phyloP scores from a whole-genome alignment of 805 yeast species.

The Candida ficus region DNA sequence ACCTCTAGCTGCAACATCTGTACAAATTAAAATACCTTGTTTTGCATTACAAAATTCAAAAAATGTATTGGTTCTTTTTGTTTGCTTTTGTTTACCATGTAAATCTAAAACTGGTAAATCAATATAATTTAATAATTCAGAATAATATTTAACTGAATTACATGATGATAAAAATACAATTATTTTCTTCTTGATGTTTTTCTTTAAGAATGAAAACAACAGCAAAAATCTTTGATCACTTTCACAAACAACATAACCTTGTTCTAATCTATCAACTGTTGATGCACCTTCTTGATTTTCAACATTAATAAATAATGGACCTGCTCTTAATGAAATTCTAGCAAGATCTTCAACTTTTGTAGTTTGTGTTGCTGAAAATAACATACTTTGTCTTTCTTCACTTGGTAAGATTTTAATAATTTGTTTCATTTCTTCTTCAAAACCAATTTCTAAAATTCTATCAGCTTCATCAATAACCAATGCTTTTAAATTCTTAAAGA shows the following conservation, averaged over 20 bases:
- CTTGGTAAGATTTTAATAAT: conserved; percentile 90
- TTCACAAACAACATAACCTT: conserved; percentile 97
- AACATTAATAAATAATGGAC: conserved; percentile 91
- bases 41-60: conserved; percentile 97
- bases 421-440: conserved; percentile 98
- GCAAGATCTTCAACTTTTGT: conserved; percentile 98
- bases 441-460: conserved; percentile 94
- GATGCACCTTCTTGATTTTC: conserved; percentile 78
- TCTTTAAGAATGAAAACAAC: conserved; percentile 86
- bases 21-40: conserved; percentile 87
- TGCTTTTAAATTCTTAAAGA: conserved; percentile 91
- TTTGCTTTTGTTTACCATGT: conserved; percentile 98
- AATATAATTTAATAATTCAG: conserved; percentile 91
- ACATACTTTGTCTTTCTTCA: conserved; percentile 92
- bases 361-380: conserved; percentile 98
- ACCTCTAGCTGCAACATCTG: conserved; percentile 99
- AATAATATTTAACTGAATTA: conserved; percentile 93
- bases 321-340: conserved; percentile 88
- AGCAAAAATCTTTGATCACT: conserved; percentile 90
- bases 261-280: conserved; percentile 96
- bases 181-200: conserved; percentile 85
- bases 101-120: conserved; percentile 94
- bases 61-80: conserved; percentile 96
- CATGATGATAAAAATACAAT: conserved; percentile 96
- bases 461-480: conserved; percentile 97